These are phyloP conservation scores for Corrigiola litoralis DNA, from an alignment of 179 eudicot genomes.

Conservation along the genomic window DNA sequence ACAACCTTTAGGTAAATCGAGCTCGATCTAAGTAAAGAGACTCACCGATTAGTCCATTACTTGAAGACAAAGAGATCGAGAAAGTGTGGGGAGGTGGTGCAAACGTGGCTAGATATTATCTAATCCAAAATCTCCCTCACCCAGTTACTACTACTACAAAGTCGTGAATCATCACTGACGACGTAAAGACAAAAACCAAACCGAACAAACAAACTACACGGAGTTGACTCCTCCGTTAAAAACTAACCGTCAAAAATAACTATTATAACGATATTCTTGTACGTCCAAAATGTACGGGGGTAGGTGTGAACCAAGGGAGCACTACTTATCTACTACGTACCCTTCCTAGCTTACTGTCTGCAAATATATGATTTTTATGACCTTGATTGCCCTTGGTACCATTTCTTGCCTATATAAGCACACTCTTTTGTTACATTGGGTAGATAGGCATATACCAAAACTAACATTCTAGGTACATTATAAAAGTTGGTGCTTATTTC, in stretches of 20 bases:
- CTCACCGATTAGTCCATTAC: too few relatives aligned
- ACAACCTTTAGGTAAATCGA: too few relatives aligned
- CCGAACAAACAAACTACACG: neutral
- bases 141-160: neutral
- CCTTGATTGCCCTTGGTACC: neutral
- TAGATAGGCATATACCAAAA: too few relatives aligned
- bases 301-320: conserved; percentile 16
- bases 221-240: neutral
- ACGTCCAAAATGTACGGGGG: conserved; percentile 23
- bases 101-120: conserved; percentile 16
- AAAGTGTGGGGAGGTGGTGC: neutral
- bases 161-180: conserved; percentile 4
- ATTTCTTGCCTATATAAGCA: conserved; percentile 5
- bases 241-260: neutral
- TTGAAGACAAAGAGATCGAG: neutral
- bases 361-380: neutral
- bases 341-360: neutral
- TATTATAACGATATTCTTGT: neutral
- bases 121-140: conserved; percentile 5
- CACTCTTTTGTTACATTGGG: neutral
- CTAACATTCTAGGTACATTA: neutral
- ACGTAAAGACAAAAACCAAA: neutral
- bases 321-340: neutral
- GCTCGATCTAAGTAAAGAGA: too few relatives aligned
- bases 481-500: neutral